These are phyloP conservation scores for Monosporascus sp. DNA, from an alignment of 2,329 filamentous ascomycete genomes.

Conservation along the genomic window DNA sequence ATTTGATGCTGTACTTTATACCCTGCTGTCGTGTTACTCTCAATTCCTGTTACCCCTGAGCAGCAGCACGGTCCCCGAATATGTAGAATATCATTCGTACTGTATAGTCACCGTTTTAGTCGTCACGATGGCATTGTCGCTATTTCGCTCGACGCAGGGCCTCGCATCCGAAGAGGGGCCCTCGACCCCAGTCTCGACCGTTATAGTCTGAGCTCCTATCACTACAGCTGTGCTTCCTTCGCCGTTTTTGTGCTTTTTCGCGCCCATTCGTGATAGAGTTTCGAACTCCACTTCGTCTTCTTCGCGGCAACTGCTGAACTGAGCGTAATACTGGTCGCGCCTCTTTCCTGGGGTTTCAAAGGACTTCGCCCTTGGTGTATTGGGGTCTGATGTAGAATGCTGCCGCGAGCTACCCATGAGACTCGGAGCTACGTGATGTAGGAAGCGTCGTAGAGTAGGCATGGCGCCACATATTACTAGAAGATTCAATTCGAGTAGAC, in stretches of 20 bases:
- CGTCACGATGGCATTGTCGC: constrained; percentile 2
- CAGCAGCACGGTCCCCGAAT: no score
- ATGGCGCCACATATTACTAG: constrained; percentile 24
- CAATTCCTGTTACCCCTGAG: no score
- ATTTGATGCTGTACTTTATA: no score
- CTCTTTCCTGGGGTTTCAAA: neutral
- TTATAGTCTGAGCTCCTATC: neutral
- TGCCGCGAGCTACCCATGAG: neutral
- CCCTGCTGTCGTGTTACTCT: no score
- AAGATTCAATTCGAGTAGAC: constrained; percentile 23
- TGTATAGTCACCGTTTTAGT: constrained; percentile 4
- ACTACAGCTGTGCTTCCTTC: neutral
- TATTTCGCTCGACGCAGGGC: neutral
- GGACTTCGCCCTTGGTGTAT: neutral
- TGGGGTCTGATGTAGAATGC: neutral
- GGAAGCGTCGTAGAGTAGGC: constrained; percentile 21
- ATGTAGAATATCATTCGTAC: neutral
- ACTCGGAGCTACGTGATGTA: constrained; percentile 17
- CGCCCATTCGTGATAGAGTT: neutral
- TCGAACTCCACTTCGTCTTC: neutral
- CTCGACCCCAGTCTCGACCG: neutral
- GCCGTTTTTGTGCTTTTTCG: neutral
- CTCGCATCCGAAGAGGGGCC: neutral
- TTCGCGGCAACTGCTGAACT: neutral
- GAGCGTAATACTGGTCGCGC: neutral